These are phyloP conservation scores for Cryptosporidium baileyi DNA, from an alignment of 169 alveolate species.

Conservation along the genomic window DNA sequence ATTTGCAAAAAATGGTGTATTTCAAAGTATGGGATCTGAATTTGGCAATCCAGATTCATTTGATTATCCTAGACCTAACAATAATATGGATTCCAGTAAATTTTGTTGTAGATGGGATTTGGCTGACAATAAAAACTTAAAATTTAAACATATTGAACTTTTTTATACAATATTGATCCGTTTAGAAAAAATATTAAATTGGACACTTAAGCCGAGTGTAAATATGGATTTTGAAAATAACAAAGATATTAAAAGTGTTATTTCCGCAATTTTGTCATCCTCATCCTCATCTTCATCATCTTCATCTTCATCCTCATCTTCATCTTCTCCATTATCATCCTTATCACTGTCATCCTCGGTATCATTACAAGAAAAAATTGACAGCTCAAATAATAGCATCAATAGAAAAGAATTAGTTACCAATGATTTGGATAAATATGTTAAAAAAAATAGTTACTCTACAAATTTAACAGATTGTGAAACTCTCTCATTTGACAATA, in stretches of 20 bases:
- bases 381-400: too few relatives aligned
- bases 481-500: not conserved
- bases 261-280: too few relatives aligned
- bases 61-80: slow-evolving; percentile 82
- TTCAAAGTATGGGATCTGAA: slow-evolving; percentile 83
- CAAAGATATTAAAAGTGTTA: not conserved
- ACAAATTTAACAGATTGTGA: not conserved
- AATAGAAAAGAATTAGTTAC: too few relatives aligned
- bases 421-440: too few relatives aligned
- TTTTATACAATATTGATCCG: slow-evolving; percentile 27
- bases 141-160: slow-evolving; percentile 73
- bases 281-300: not conserved
- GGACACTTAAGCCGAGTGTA: not conserved
- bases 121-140: slow-evolving; percentile 78
- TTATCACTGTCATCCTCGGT: too few relatives aligned
- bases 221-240: too few relatives aligned
- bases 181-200: slow-evolving; percentile 16
- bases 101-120: slow-evolving; percentile 82
- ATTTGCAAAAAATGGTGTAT: slow-evolving; percentile 78
- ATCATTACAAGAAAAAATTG: too few relatives aligned
- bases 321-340: not conserved
- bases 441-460: not conserved
- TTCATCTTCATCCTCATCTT: not conserved
- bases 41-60: slow-evolving; percentile 85
- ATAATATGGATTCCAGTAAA: slow-evolving; percentile 76